Evolutionary conservation across 345 rosid species (phyloP), one percentile per base, ranked within the genome.

Genomic region (Brassica incana): DNA sequence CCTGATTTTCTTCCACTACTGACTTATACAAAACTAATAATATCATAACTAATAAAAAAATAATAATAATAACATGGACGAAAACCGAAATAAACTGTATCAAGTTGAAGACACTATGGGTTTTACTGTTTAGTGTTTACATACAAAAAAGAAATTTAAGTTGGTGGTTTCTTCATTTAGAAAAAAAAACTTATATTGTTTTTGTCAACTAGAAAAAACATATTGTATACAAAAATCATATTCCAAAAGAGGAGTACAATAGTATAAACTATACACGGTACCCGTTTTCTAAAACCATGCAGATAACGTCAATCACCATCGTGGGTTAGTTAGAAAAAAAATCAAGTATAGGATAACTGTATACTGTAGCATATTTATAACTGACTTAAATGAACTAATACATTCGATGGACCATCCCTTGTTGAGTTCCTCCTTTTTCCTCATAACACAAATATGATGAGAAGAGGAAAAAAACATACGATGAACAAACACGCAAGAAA

Each of bases 401-500:
- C 61, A 5, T 54, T 54, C 4, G 61, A 54, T 6, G 16, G 38
- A 61, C 16, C 6, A 20, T 75, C 8, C 4, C 66, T 52, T 56
- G 30, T 61, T 6, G 69, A 29, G 50, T 64, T 63, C 33, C 12
- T 16, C 16, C 11, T 65, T 3, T 15, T 15, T 40, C 59, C 4
- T 65, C 14, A 36, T 10, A 50, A n/a, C 8, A 9, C 11, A 27
- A 56, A 25, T 38, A 60, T 60, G 43, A 63, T 16, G 15, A 65
- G 40, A 64, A 52, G n/a, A 33, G 15, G 1, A 65, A 65, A 70
- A 48, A 65, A 54, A 43, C n/a, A 45, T 43, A 66, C 14, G 23
- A 14, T 18, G 29, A 66, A 65, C 76, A 63, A 29, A 60, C 76
- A 71, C 66, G 81, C 76, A 64, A 65, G 60, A 72, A 72, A 65